phyloP scores from a whole-genome alignment of 495 filamentous ascomycete genomes.

The Penicillium goetzii region DNA sequence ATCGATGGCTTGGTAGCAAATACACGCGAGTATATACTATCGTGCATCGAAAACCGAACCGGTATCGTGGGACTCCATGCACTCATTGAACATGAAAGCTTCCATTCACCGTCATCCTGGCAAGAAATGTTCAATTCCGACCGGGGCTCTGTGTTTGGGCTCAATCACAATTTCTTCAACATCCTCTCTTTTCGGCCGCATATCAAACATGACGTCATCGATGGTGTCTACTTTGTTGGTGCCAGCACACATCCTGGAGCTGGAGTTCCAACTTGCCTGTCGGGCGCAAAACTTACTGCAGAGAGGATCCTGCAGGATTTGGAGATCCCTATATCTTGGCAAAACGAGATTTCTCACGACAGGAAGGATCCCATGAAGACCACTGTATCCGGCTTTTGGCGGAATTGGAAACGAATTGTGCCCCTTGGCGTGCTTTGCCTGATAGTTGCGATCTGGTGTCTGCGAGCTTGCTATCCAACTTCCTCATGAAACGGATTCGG shows the following conservation, averaged over 20 bases:
- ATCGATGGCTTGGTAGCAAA: not conserved
- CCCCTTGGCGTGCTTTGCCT: not conserved
- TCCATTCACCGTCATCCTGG: slow-evolving; percentile 66
- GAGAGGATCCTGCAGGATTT: slow-evolving; percentile 56
- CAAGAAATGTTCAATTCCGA: slow-evolving; percentile 66
- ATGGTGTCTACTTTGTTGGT: slow-evolving; percentile 64
- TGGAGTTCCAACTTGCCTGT: slow-evolving; percentile 69
- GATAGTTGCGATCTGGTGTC: not conserved
- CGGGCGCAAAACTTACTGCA: slow-evolving; percentile 62
- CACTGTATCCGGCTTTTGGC: not conserved
- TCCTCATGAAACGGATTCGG: not conserved
- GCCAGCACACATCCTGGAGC: slow-evolving; percentile 73
- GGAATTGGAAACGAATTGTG: not conserved
- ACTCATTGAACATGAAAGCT: slow-evolving; percentile 56
- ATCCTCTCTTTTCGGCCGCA: slow-evolving; percentile 65
- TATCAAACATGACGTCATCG: slow-evolving; percentile 53
- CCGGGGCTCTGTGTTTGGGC: slow-evolving; percentile 67
- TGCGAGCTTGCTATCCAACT: not conserved
- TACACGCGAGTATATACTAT: slow-evolving; percentile 3
- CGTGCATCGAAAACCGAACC: slow-evolving; percentile 1
- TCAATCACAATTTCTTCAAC: slow-evolving; percentile 71
- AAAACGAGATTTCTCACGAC: not conserved
- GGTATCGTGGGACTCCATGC: slow-evolving; percentile 38
- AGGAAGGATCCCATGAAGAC: not conserved
- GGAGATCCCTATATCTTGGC: slow-evolving; percentile 1